Conservation (phyloP, 75 land plant species). For the Pinus albicaulis region DNA sequence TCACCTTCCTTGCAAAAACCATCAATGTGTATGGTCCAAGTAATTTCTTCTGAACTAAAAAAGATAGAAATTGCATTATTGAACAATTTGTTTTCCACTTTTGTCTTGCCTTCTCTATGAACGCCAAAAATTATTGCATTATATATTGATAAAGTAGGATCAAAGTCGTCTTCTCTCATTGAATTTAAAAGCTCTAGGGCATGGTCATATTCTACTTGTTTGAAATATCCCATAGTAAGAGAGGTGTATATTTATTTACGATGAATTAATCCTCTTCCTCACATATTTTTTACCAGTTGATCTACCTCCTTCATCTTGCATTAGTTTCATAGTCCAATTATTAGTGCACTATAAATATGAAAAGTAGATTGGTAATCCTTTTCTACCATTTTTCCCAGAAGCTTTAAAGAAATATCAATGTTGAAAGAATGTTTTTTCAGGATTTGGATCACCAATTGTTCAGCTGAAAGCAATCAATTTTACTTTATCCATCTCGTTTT, state of each 20-base stretch:
- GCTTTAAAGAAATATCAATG: conserved; percentile 32
- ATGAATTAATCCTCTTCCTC: conserved; percentile 23
- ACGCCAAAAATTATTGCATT: background rate
- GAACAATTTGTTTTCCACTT: conserved; percentile 31
- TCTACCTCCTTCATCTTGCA: conserved; percentile 40
- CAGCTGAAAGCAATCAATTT: conserved; percentile 1
- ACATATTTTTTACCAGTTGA: conserved; percentile 17
- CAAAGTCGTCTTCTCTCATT: conserved; percentile 52
- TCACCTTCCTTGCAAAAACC: conserved; percentile 47
- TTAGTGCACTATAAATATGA: too few species aligned
- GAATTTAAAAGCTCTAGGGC: conserved; percentile 35
- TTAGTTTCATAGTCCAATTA: conserved; percentile 51
- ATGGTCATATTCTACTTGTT: conserved; percentile 22
- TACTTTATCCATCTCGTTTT: conserved; percentile 15
- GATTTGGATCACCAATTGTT: background rate
- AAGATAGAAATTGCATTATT: conserved; percentile 32
- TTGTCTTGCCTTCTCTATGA: conserved; percentile 29
- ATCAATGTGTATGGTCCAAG: conserved; percentile 67
- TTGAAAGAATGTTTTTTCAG: conserved; percentile 11
- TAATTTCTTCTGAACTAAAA: conserved; percentile 57
- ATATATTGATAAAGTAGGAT: conserved; percentile 21
- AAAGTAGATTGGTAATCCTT: conserved; percentile 28
- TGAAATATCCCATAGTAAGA: conserved; percentile 32
- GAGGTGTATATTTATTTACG: conserved; percentile 44
- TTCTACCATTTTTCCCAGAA: conserved; percentile 39